These are phyloP conservation scores for Ceriops decandra DNA, from an alignment of 345 rosid genomes.

Conservation along the genomic window DNA sequence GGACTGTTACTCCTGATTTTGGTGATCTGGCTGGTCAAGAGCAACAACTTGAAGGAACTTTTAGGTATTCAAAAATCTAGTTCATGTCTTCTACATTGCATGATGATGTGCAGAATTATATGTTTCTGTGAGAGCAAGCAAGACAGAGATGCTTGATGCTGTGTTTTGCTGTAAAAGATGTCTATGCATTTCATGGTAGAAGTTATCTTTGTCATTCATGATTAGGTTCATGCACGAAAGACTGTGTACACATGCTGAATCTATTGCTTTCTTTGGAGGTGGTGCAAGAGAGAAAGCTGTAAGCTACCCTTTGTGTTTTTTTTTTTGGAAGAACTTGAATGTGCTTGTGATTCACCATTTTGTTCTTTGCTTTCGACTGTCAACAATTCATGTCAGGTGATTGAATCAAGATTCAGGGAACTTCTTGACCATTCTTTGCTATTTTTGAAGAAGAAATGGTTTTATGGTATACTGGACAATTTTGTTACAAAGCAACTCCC, in stretches of 20 bases:
- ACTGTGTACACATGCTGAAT: constrained; percentile 94
- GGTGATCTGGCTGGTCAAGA: constrained; percentile 80
- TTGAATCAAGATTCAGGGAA: constrained; percentile 78
- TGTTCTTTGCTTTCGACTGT: not conserved
- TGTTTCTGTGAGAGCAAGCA: not conserved
- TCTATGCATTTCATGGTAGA: too few relatives aligned
- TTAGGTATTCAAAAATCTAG: constrained; percentile 51
- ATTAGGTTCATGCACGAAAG: constrained; percentile 99
- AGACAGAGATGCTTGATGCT: constrained; percentile 3
- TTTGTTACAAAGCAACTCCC: constrained; percentile 99
- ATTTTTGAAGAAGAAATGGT: constrained; percentile 86
- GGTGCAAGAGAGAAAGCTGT: constrained; percentile 97
- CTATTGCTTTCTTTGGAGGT: constrained; percentile 99
- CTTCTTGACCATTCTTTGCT: constrained; percentile 79
- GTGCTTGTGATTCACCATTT: not conserved
- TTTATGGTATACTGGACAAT: constrained; percentile 83
- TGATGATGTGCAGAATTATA: not conserved
- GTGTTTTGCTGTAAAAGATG: constrained; percentile 2
- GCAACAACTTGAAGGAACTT: constrained; percentile 92
- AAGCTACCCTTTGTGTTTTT: constrained; percentile 36
- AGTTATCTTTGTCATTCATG: constrained; percentile 11
- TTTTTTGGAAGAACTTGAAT: not conserved
- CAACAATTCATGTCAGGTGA: constrained; percentile 51
- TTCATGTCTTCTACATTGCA: constrained; percentile 12
- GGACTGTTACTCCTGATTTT: constrained; percentile 88